phyloP scores from a whole-genome alignment of 768 basidiomycete genomes.

The Lactarius hengduanensis region DNA sequence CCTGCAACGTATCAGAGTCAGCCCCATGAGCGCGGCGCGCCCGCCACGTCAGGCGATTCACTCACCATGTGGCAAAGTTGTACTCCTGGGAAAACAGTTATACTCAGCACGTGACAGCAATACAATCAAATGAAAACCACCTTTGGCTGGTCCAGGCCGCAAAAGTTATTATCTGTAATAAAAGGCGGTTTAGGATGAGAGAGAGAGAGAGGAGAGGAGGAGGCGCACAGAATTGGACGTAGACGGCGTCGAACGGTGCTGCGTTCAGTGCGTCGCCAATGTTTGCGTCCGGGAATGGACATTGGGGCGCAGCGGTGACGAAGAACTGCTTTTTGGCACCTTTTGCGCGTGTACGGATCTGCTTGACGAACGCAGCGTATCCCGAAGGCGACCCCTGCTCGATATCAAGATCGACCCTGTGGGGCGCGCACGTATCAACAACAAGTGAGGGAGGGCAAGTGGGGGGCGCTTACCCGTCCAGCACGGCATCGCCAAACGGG shows the following conservation, averaged over 20 bases:
- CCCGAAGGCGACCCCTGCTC: slow-evolving; percentile 37
- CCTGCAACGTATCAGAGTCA: slow-evolving; percentile 34
- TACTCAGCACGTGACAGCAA: neutral
- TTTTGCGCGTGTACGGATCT: slow-evolving; percentile 36
- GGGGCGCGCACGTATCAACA: neutral
- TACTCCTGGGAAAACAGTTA: slow-evolving; percentile 43
- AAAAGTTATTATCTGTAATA: slow-evolving; percentile 45
- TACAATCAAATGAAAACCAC: slow-evolving; percentile 45
- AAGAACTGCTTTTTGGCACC: slow-evolving; percentile 41
- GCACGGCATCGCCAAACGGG: slow-evolving; percentile 46
- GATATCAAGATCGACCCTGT: slow-evolving; percentile 42
- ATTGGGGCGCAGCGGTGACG: slow-evolving; percentile 43
- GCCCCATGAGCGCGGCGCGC: neutral
- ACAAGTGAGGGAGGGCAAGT: neutral
- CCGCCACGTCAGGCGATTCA: neutral
- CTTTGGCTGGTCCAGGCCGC: slow-evolving; percentile 44
- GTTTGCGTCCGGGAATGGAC: slow-evolving; percentile 39
- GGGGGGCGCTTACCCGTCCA: slow-evolving; percentile 43
- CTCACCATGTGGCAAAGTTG: slow-evolving; percentile 39
- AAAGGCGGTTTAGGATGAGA: slow-evolving; percentile 1
- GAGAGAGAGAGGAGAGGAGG: neutral
- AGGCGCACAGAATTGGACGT: slow-evolving; percentile 50
- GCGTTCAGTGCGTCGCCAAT: slow-evolving; percentile 38
- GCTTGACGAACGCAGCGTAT: slow-evolving; percentile 42
- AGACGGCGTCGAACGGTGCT: slow-evolving; percentile 41